These are phyloP conservation scores for Stachybotrys elegans DNA, from an alignment of 2,329 filamentous ascomycete genomes.

Conservation along the genomic window DNA sequence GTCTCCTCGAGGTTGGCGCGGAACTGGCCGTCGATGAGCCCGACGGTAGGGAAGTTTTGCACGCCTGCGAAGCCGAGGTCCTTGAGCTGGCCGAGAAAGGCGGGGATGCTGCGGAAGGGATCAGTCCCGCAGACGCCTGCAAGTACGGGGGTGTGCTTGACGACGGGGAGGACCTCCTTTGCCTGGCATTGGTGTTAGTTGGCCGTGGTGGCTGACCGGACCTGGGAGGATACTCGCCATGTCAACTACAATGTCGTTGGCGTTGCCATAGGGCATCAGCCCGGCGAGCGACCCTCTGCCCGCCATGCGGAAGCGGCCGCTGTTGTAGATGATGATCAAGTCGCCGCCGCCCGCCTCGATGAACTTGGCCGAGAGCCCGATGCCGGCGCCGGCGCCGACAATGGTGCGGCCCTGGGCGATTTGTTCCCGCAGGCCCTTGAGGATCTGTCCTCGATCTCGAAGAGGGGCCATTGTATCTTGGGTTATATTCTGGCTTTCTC, in stretches of 20 bases:
- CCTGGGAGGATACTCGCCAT: slow-evolving; percentile 43
- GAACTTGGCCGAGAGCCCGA: slow-evolving; percentile 66
- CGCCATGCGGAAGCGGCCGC: slow-evolving; percentile 68
- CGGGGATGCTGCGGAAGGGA: slow-evolving; percentile 58
- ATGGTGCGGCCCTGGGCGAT: slow-evolving; percentile 53
- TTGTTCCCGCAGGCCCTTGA: slow-evolving; percentile 47
- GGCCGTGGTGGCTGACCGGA: too few relatives aligned
- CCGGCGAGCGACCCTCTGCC: slow-evolving; percentile 64
- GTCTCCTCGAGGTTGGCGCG: slow-evolving; percentile 65
- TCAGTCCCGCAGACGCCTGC: slow-evolving; percentile 69
- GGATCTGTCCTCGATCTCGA: slow-evolving; percentile 49
- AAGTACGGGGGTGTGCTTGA: slow-evolving; percentile 59
- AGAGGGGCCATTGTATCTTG: slow-evolving; percentile 47
- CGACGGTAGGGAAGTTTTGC: slow-evolving; percentile 71
- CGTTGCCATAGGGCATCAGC: slow-evolving; percentile 66
- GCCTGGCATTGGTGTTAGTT: slow-evolving; percentile 42
- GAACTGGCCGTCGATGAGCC: slow-evolving; percentile 64
- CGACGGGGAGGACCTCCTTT: slow-evolving; percentile 60
- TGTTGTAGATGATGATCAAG: slow-evolving; percentile 69
- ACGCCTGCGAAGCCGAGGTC: slow-evolving; percentile 62
- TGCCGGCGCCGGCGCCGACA: slow-evolving; percentile 65
- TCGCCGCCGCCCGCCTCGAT: slow-evolving; percentile 64
- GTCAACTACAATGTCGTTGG: slow-evolving; percentile 64
- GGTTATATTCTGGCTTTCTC: background rate
- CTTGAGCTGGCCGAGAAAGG: slow-evolving; percentile 55